Base-by-base conservation (phyloP, 768 basidiomycete species). In the Udeniomyces megalosporus region DNA sequence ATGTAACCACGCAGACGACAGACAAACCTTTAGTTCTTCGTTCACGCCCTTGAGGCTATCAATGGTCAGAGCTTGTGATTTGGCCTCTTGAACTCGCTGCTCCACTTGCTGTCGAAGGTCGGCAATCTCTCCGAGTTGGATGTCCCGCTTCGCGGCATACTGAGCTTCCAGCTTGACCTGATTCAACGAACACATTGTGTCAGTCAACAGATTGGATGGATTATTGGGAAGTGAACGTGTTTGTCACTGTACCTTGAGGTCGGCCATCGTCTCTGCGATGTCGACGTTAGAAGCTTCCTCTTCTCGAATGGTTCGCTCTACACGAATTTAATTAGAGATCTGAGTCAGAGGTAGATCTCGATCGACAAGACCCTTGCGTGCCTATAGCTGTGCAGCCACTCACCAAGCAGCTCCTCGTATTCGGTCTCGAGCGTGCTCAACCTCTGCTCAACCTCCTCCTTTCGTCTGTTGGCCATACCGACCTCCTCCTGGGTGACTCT, bases 1-100 rank as follows among this genome's bases (percentile, higher is more conserved):
- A 17, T 7, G 32, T n/a, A 17, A 26, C 38, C 17, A 8, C 17
- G 38, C 17, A 8, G 10, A 42, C 17, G 10, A 42, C 17, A 42
- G 38, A 50, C 76, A 66, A 68, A 95, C 93, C 82, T 99, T 97
- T 60, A 99, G 81, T 72, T 97, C 93, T 72, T 97, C 95, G 70
- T 96, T 97, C 66, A 95, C 86, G 70, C 87, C 85, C 77, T 93
- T 92, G 69, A 95, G 79, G 73, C 85, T 86, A 71, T 97, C 93
- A 62, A 95, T 83, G 6, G 87, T 84, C 50, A 83, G 81, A 69
- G 88, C 86, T 66, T 93, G 77, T 66, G 80, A 82, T 63, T 88
- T 83, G 58, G 89, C 81, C 74, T 99, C 95, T 63, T 83, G 86
- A 42, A 77, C 77, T 71, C 83, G 84, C 69, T 85, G 75, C 68